These are phyloP conservation scores for Pyrus betulifolia DNA, from an alignment of 306 rosid species.

Conservation along the genomic window DNA sequence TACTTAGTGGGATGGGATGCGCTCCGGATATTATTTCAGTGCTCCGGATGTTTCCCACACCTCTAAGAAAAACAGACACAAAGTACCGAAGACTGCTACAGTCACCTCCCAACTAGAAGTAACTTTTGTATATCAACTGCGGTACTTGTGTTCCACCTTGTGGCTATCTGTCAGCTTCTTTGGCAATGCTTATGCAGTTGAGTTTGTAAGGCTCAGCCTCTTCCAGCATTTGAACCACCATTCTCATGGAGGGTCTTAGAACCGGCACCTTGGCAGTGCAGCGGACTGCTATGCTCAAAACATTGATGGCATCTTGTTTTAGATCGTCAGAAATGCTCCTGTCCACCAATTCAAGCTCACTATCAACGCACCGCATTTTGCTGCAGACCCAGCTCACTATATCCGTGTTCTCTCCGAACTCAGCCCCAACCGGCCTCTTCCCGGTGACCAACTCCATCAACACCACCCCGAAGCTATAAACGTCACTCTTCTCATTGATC, in stretches of 20 bases:
- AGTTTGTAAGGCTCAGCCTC: conserved; percentile 55
- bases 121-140: background rate
- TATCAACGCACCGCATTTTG: conserved; percentile 33
- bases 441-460: conserved; percentile 80
- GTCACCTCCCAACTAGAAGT: background rate
- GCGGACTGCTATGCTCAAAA: conserved; percentile 50
- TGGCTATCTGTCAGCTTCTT: conserved; percentile 22
- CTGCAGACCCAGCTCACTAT: conserved; percentile 66
- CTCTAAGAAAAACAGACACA: background rate
- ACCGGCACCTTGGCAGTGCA: conserved; percentile 54
- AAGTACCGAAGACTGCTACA: background rate
- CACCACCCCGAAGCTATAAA: conserved; percentile 85
- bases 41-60: too few species aligned
- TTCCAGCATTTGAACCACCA: conserved; percentile 83
- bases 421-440: conserved; percentile 56
- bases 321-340: conserved; percentile 38
- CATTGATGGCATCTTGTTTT: conserved; percentile 56
- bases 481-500: conserved; percentile 87
- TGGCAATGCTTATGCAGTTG: conserved; percentile 26
- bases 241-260: conserved; percentile 85
- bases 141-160: background rate
- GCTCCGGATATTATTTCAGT: too few species aligned
- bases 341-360: conserved; percentile 46
- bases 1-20: background rate
- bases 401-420: conserved; percentile 69